Conservation (phyloP, 2,329 filamentous ascomycete genomes). For the Lasiodiplodia sp. region DNA sequence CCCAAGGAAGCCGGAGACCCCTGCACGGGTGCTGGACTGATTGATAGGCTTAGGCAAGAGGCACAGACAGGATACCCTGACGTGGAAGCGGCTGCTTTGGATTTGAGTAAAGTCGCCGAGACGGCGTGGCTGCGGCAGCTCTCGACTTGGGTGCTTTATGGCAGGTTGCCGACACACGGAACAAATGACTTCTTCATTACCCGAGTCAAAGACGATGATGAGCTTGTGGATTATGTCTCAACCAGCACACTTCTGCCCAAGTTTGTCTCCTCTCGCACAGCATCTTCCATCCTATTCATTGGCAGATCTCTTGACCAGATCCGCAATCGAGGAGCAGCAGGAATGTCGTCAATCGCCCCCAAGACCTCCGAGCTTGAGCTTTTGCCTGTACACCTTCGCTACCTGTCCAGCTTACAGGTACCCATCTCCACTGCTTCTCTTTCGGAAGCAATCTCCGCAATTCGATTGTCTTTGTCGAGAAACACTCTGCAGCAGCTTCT, state of each 20-base stretch:
- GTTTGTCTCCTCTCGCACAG: constrained; percentile 78
- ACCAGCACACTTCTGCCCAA: constrained; percentile 70
- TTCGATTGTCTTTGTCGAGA: constrained; percentile 81
- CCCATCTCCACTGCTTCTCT: constrained; percentile 78
- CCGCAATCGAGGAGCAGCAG: constrained; percentile 48
- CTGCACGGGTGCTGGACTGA: constrained; percentile 75
- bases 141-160: constrained; percentile 90
- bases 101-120: constrained; percentile 80
- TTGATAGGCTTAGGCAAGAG: constrained; percentile 77
- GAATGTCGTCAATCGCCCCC: constrained; percentile 31
- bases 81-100: constrained; percentile 77
- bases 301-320: constrained; percentile 90
- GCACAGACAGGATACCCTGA: constrained; percentile 88
- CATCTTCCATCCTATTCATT: constrained; percentile 86
- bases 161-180: constrained; percentile 78
- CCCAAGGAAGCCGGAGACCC: constrained; percentile 37
- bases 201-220: constrained; percentile 45
- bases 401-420: constrained; percentile 72
- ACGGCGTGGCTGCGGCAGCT: constrained; percentile 90
- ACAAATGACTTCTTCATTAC: constrained; percentile 84
- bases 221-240: constrained; percentile 56
- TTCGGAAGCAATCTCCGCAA: constrained; percentile 74
- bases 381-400: constrained; percentile 71
- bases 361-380: constrained; percentile 62
- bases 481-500: constrained; percentile 84